phyloP scores from a whole-genome alignment of 441 rosid species.

The Cnidoscolus chayamansa region DNA sequence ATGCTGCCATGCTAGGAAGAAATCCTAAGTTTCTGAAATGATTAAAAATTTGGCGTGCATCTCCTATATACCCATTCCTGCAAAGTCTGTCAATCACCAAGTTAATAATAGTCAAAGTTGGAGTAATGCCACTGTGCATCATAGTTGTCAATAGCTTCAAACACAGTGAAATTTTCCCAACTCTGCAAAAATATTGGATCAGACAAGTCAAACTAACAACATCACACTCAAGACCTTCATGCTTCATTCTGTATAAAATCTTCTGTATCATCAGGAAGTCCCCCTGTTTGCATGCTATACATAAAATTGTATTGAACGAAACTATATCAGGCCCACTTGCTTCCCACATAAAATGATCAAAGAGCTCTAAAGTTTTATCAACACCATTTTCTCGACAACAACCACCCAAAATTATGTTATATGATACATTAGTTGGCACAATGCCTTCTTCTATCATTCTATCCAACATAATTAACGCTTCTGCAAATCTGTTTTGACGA shows the following conservation, averaged over 20 bases:
- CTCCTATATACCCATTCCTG: constrained; percentile 29
- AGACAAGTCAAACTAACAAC: constrained; percentile 29
- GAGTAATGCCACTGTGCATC: constrained; percentile 26
- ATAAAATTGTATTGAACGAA: constrained; percentile 38
- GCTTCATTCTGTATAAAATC: constrained; percentile 29
- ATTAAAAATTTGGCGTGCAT: constrained; percentile 23
- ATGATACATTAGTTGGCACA: constrained; percentile 33
- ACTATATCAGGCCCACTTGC: constrained; percentile 34
- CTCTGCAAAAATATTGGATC: constrained; percentile 30
- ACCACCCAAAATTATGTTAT: constrained; percentile 37
- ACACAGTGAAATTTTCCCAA: constrained; percentile 28
- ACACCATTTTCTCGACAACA: constrained; percentile 31
- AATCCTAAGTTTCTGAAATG: constrained; percentile 18
- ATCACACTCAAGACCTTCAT: constrained; percentile 26
- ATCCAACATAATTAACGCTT: constrained; percentile 34
- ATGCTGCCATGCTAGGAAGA: constrained; percentile 24
- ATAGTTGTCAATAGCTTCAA: constrained; percentile 28
- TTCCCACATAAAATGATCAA: constrained; percentile 35
- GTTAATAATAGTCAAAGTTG: constrained; percentile 27
- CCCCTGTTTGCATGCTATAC: constrained; percentile 32
- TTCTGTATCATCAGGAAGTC: constrained; percentile 26
- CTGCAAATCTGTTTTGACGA: constrained; percentile 23
- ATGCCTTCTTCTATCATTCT: constrained; percentile 30
- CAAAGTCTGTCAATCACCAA: constrained; percentile 36
- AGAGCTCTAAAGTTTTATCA: constrained; percentile 31